A percentile compares a stretch with the other conserved stretches of the same genome.
phyloP scores from a whole-genome alignment of 352 stramenopile species.

The Hyphochytrium catenoides region DNA sequence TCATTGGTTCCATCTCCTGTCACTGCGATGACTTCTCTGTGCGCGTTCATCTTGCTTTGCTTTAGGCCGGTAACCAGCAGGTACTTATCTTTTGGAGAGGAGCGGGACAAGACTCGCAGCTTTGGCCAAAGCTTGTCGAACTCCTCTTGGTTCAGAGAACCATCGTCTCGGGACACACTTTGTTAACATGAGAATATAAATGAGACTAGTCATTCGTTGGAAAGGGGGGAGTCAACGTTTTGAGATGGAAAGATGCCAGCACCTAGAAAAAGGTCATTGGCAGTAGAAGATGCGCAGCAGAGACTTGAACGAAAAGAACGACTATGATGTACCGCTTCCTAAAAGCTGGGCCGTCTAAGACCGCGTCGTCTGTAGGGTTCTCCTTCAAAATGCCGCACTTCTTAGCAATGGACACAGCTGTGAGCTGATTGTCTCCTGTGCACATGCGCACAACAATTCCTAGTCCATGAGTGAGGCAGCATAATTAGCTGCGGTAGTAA shows the following conservation, averaged over 20 bases:
- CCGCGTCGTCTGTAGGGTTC: slow-evolving; percentile 10
- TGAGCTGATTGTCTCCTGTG: slow-evolving; percentile 71
- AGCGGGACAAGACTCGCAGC: slow-evolving; percentile 68
- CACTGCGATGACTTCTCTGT: slow-evolving; percentile 57
- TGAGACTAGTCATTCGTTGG: no score
- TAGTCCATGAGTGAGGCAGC: not conserved
- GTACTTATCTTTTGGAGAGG: slow-evolving; percentile 67
- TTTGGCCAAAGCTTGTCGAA: slow-evolving; percentile 53
- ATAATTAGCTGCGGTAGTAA: slow-evolving; percentile 2
- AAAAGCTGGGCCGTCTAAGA: slow-evolving; percentile 28
- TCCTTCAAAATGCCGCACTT: slow-evolving; percentile 60
- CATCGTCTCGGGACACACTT: slow-evolving; percentile 19
- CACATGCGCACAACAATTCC: slow-evolving; percentile 72
- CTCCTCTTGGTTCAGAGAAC: slow-evolving; percentile 25
- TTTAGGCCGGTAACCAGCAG: slow-evolving; percentile 65
- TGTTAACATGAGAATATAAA: no score
- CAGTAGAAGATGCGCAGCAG: no score
- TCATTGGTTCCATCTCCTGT: slow-evolving; percentile 82
- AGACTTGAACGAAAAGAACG: no score
- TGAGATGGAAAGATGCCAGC: no score
- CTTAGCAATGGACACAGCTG: slow-evolving; percentile 55
- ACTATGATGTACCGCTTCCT: slow-evolving; percentile 10
- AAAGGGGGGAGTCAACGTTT: no score
- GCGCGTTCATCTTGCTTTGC: slow-evolving; percentile 8
- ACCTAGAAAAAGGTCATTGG: no score